Evolutionary conservation across 495 filamentous ascomycete species (phyloP).

Genomic region (Annulohypoxylon moriforme): DNA sequence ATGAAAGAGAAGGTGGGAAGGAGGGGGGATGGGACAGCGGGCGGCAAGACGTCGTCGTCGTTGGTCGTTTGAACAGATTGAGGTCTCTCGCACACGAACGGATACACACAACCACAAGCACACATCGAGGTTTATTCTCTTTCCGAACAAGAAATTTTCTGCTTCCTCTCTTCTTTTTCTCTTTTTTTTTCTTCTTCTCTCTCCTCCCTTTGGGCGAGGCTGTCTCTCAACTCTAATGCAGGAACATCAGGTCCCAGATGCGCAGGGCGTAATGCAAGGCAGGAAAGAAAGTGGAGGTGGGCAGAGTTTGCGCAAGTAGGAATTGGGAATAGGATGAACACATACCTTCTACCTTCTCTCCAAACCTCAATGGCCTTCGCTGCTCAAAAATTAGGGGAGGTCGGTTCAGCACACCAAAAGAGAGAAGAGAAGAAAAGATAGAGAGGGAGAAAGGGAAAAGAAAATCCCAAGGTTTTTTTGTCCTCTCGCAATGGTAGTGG

Average conservation of each 20-base stretch:
- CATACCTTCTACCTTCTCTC: conserved; percentile 58
- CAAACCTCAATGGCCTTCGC: conserved; percentile 49
- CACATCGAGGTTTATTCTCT: conserved; percentile 28
- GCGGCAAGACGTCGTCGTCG: conserved; percentile 42
- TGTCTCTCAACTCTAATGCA: conserved; percentile 56
- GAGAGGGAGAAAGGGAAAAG: conserved; percentile 48
- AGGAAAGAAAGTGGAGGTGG: conserved; percentile 44
- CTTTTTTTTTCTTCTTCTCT: conserved; percentile 26
- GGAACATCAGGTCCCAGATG: conserved; percentile 54
- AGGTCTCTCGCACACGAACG: conserved; percentile 42
- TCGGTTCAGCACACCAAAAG: conserved; percentile 51
- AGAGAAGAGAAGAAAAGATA: conserved; percentile 48
- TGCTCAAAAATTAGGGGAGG: conserved; percentile 51
- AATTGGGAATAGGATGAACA: conserved; percentile 44
- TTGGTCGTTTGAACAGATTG: conserved; percentile 41
- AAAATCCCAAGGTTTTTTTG: conserved; percentile 50
- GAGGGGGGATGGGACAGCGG: conserved; percentile 21
- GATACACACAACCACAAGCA: conserved; percentile 32
- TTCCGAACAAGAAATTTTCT: conserved; percentile 4
- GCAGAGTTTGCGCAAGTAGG: conserved; percentile 47
- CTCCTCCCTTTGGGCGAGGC: conserved; percentile 29
- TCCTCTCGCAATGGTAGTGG: conserved; percentile 56
- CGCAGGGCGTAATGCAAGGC: conserved; percentile 45
- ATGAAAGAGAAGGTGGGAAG: conserved; percentile 15
- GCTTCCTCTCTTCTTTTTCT: conserved; percentile 14